Conservation (phyloP, 2,329 filamentous ascomycete genomes). For the Aspergillus hiratsukae region DNA sequence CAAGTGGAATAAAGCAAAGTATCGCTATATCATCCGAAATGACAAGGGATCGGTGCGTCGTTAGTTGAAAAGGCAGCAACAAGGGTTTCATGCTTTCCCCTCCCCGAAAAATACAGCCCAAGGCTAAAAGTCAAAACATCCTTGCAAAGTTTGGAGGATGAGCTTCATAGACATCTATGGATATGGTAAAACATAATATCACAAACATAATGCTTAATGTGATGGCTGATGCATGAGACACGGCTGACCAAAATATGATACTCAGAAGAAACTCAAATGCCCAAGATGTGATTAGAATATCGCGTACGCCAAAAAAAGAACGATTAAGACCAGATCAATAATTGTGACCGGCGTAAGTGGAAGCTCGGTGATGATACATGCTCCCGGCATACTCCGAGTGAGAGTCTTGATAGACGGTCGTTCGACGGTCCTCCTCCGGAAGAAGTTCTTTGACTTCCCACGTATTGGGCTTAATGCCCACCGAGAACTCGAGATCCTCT, state of each 20-base stretch:
- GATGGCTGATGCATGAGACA: neutral
- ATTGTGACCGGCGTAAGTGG: constrained; percentile 34
- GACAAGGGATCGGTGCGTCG: neutral
- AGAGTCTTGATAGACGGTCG: constrained; percentile 64
- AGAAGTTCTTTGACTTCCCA: constrained; percentile 96
- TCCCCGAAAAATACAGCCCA: neutral
- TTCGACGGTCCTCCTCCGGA: constrained; percentile 72
- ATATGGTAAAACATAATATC: neutral
- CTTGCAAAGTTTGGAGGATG: neutral
- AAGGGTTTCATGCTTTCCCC: neutral
- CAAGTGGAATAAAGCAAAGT: neutral
- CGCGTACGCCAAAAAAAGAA: neutral
- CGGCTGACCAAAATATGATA: no score
- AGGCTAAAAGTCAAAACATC: neutral
- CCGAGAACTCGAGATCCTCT: constrained; percentile 96
- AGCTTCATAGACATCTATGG: neutral
- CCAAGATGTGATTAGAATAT: no score
- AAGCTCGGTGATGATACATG: constrained; percentile 39
- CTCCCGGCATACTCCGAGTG: constrained; percentile 43
- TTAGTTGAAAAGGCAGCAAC: neutral
- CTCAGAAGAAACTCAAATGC: no score
- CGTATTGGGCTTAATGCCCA: constrained; percentile 90
- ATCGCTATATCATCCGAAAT: neutral
- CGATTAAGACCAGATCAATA: constrained; percentile 21
- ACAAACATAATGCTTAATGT: neutral